A percentile compares a stretch with the other conserved stretches of the same genome.
phyloP scores from a whole-genome alignment of 805 yeast species.

The Candida vartiovaarae region DNA sequence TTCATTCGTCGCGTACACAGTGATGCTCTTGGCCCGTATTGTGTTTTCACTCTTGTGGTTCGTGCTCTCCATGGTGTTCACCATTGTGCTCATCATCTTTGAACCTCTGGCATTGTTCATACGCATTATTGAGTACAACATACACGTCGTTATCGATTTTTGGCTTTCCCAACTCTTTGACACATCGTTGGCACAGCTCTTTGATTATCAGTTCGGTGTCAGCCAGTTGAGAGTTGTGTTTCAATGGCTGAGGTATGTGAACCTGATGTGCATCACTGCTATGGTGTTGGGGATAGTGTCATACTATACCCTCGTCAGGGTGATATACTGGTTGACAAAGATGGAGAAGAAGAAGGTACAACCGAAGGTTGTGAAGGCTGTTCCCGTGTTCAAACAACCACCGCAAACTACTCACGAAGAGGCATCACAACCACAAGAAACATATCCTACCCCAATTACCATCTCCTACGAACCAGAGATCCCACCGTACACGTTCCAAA shows the following conservation, averaged over 20 bases:
- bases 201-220: constrained; percentile 12
- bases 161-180: constrained; percentile 14
- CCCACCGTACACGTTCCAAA: background rate
- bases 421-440: too few species aligned
- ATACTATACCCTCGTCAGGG: constrained; percentile 15
- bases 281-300: constrained; percentile 17
- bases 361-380: background rate
- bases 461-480: background rate
- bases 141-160: constrained; percentile 12
- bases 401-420: too few species aligned
- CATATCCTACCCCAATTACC: too few species aligned
- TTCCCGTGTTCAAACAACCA: too few species aligned
- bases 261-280: constrained; percentile 17
- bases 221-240: constrained; percentile 14
- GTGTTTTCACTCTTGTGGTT: background rate
- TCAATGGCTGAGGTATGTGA: constrained; percentile 18
- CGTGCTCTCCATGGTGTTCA: background rate
- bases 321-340: constrained; percentile 19
- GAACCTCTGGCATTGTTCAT: constrained; percentile 16
- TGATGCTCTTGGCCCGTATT: background rate
- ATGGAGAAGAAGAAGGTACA: constrained; percentile 5
- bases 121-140: constrained; percentile 17
- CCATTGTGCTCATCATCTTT: constrained; percentile 7
- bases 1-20: too few species aligned
- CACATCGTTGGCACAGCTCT: constrained; percentile 11